Evolutionary conservation across 768 basidiomycete species (phyloP).

Genomic region (Sarcodon sp.): DNA sequence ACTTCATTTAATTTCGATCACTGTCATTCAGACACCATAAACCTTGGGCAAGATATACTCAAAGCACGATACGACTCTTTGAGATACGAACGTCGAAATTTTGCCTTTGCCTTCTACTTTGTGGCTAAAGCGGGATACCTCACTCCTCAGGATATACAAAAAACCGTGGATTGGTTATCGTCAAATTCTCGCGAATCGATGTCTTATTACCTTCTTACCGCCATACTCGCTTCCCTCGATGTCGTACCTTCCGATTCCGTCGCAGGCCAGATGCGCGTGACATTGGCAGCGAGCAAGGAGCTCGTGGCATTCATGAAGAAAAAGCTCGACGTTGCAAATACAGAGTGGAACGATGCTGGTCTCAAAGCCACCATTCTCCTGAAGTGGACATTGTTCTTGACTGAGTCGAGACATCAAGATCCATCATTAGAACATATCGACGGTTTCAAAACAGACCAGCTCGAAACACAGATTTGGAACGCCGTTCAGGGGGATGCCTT

Average conservation of each 20-base stretch:
- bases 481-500: constrained; percentile 81
- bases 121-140: constrained; percentile 54
- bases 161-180: constrained; percentile 60
- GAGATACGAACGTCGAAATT: constrained; percentile 56
- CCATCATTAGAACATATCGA: constrained; percentile 46
- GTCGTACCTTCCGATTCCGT: constrained; percentile 39
- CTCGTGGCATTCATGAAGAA: constrained; percentile 47
- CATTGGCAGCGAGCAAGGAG: constrained; percentile 30
- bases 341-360: constrained; percentile 56
- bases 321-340: constrained; percentile 29
- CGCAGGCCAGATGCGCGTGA: constrained; percentile 31
- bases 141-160: constrained; percentile 44
- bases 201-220: constrained; percentile 54
- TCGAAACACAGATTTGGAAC: constrained; percentile 73
- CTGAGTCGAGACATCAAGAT: constrained; percentile 61
- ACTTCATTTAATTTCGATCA: background rate
- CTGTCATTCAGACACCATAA: constrained; percentile 1
- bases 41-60: constrained; percentile 54
- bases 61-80: constrained; percentile 61
- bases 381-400: constrained; percentile 81
- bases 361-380: constrained; percentile 66
- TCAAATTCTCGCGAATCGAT: constrained; percentile 54
- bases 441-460: constrained; percentile 64
- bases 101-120: constrained; percentile 50
- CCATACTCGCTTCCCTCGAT: constrained; percentile 56